These are phyloP conservation scores for Olyra latifolia DNA, from an alignment of 176 grass and related monocot species.

Conservation along the genomic window DNA sequence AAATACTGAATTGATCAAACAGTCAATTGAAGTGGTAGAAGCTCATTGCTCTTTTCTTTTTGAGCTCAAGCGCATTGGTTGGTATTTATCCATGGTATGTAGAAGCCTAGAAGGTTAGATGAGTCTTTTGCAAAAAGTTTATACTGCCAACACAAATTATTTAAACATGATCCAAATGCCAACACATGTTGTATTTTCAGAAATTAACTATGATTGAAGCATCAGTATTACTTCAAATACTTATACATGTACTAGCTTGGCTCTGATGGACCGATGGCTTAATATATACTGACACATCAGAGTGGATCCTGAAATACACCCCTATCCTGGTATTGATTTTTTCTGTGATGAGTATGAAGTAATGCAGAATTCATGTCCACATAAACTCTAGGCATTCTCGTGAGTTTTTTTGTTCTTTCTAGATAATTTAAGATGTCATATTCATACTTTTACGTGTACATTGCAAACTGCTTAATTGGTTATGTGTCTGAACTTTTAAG, in stretches of 20 bases:
- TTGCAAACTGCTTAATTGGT: background rate
- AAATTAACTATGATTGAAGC: background rate
- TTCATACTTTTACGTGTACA: background rate
- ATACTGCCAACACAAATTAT: background rate
- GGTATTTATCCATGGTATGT: constrained; percentile 5
- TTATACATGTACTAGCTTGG: too few species aligned
- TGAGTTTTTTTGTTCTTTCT: background rate
- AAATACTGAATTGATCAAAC: background rate
- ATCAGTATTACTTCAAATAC: background rate
- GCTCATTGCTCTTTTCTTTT: background rate
- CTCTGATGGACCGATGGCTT: too few species aligned
- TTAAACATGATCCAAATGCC: background rate
- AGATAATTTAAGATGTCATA: background rate
- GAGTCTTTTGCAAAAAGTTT: background rate
- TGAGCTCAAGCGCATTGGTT: background rate
- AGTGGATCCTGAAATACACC: background rate
- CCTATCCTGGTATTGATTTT: background rate
- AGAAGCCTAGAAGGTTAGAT: background rate
- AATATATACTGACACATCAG: background rate
- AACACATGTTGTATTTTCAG: background rate
- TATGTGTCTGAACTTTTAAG: background rate
- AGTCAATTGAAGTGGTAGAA: background rate
- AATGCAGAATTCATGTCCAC: background rate
- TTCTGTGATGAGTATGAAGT: background rate
- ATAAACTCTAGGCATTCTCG: background rate